Evolutionary conservation across 2,329 filamentous ascomycete species (phyloP), one percentile per base, ranked within the genome.

Genomic region (Furcasterigmium furcatum): DNA sequence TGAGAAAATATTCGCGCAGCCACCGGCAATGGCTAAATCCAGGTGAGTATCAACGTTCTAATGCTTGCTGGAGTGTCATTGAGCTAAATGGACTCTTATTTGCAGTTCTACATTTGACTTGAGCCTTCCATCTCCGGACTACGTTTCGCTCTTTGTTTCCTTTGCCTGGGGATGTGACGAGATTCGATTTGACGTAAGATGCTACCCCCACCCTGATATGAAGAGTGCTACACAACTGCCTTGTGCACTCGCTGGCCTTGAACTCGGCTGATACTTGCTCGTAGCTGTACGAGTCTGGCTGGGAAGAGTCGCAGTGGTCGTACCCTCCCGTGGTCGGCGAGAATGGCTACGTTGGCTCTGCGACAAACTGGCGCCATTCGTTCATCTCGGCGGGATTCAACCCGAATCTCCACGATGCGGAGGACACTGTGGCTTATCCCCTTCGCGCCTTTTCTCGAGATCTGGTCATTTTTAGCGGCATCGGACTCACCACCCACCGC

Each of bases 51-150:
- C n/a, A n/a, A n/a, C n/a, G n/a, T n/a, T n/a, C n/a, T n/a, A n/a
- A n/a, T n/a, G n/a, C n/a, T n/a, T n/a, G n/a, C n/a, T n/a, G 36
- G 9, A 12, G 13, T n/a, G n/a, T n/a, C 7, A 13, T 13, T 9
- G 19, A 13, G 35, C 5, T 10, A n/a, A 24, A 12, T n/a, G 4
- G 4, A 16, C 36, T 39, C 5, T 22, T 12, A 3, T 39, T 9
- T 13, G 9, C n/a, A 39, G 36, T 14, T 22, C 24, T 13, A 22
- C 36, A 6, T 70, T 86, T 24, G 84, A 84, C 52, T 84, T 82
- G 1, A 80, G 74, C 38, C 58, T n/a, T n/a, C n/a, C n/a, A n/a
- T n/a, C 85, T 45, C 51, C 53, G 20, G 53, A 55, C 22, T 55
- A 52, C 16, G 50, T 52, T 1, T 53, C 48, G 25, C 41, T 55